Percentiles rank a stretch among this genome's conserved stretches.
Evolutionary conservation across 129 eudicot species (phyloP).

Genomic region (Apium graveolens): DNA sequence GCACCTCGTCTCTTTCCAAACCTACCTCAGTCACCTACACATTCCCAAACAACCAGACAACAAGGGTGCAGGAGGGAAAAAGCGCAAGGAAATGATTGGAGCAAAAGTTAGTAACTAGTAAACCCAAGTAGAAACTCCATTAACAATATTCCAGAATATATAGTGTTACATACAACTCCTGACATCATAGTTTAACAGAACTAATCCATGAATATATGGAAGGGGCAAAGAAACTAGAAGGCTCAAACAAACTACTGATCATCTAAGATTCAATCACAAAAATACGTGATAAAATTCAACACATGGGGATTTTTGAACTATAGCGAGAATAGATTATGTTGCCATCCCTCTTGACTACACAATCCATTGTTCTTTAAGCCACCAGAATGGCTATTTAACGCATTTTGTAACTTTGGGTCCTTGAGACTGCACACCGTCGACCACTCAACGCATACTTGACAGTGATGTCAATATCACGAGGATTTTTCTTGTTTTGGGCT

Average conservation of each 20-base stretch:
- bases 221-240: neutral
- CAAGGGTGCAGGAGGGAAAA: too few species aligned
- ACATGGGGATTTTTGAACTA: neutral
- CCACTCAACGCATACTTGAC: slow-evolving; percentile 73
- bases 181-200: neutral
- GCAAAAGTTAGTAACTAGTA: too few species aligned
- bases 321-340: neutral
- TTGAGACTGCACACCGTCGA: slow-evolving; percentile 47
- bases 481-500: slow-evolving; percentile 81
- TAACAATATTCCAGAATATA: neutral
- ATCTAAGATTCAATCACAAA: neutral
- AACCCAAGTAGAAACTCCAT: neutral
- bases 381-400: slow-evolving; percentile 26
- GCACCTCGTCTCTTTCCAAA: too few species aligned
- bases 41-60: too few species aligned
- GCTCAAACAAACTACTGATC: neutral
- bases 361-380: neutral
- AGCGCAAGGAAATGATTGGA: too few species aligned
- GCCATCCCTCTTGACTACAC: neutral
- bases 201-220: neutral
- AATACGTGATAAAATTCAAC: neutral
- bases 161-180: neutral
- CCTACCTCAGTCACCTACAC: too few species aligned
- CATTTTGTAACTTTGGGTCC: slow-evolving; percentile 75
- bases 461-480: slow-evolving; percentile 74